Evolutionary conservation across 1,139 yeast genomes (phyloP).

Genomic region (Entelexis paramagnoliae): DNA sequence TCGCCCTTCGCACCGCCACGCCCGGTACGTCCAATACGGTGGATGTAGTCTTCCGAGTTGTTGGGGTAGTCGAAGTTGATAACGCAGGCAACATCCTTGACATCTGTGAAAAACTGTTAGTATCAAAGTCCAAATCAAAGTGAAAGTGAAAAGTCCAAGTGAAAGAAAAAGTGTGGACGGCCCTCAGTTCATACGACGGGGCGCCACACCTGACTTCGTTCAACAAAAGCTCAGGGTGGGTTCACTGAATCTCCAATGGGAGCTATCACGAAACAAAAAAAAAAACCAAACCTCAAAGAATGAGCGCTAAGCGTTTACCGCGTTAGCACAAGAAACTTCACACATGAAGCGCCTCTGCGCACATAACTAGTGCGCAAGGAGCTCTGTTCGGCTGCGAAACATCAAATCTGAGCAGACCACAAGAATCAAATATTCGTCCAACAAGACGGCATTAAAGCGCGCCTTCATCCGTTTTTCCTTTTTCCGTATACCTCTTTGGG

Average conservation of each 20-base stretch:
- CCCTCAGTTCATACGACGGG: neutral
- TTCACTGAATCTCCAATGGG: conserved; percentile 1
- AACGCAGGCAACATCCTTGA: conserved; percentile 89
- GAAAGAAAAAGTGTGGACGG: neutral
- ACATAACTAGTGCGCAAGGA: neutral
- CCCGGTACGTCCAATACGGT: conserved; percentile 87
- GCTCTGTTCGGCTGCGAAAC: neutral
- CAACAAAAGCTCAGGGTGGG: conserved; percentile 1
- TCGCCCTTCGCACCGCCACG: conserved; percentile 97
- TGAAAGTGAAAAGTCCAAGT: neutral
- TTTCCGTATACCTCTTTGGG: neutral
- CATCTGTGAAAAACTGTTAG: conserved; percentile 38
- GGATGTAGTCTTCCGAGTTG: conserved; percentile 95
- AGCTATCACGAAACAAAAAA: conserved; percentile 3
- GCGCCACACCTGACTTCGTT: neutral
- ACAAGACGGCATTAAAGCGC: neutral
- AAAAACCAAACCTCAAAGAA: neutral
- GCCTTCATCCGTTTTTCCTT: neutral
- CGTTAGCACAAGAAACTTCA: neutral
- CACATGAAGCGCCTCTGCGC: neutral
- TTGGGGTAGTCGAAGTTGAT: conserved; percentile 96
- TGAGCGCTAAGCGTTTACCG: neutral
- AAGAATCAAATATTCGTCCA: neutral
- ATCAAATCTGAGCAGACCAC: neutral
- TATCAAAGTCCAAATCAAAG: neutral